Conservation (phyloP, 495 filamentous ascomycete genomes). For the Zalerion maritima region DNA sequence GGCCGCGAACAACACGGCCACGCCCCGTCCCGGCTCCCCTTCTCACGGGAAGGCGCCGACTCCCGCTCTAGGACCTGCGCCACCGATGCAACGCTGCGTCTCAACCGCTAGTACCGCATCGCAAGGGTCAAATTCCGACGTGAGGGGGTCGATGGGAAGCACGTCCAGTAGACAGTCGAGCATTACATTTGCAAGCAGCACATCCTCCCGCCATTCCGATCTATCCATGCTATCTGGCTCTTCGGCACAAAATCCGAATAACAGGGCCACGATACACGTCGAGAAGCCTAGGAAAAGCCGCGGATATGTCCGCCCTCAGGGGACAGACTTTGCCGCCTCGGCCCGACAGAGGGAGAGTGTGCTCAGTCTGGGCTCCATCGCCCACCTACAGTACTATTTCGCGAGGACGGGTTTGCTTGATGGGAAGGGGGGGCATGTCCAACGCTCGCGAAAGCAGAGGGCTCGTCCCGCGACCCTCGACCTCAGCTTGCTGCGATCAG, state of each 20-base stretch:
- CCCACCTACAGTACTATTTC: slow-evolving; percentile 96
- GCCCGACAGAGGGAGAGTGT: slow-evolving; percentile 84
- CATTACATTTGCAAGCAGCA: slow-evolving; percentile 3
- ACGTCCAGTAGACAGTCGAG: too few relatives aligned
- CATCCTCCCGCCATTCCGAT: slow-evolving; percentile 11
- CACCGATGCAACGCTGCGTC: slow-evolving; percentile 54
- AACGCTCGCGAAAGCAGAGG: slow-evolving; percentile 50
- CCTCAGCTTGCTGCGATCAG: slow-evolving; percentile 28
- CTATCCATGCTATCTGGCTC: slow-evolving; percentile 7
- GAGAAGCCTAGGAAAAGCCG: slow-evolving; percentile 42
- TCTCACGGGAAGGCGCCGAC: slow-evolving; percentile 54
- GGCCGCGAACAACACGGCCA: slow-evolving; percentile 21
- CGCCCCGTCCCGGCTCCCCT: slow-evolving; percentile 34
- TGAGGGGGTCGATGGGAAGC: slow-evolving; percentile 12
- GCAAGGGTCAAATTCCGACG: slow-evolving; percentile 36
- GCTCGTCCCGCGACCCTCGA: slow-evolving; percentile 32
- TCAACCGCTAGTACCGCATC: slow-evolving; percentile 62
- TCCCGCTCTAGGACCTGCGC: slow-evolving; percentile 47
- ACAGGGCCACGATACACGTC: too few relatives aligned
- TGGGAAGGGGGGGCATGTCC: slow-evolving; percentile 76
- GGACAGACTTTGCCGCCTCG: slow-evolving; percentile 79
- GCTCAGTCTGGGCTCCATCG: slow-evolving; percentile 88
- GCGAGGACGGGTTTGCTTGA: slow-evolving; percentile 86
- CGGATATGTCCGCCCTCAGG: slow-evolving; percentile 83
- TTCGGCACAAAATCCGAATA: slow-evolving; percentile 22